Percentiles rank a stretch among this genome's conserved stretches.
These are phyloP conservation scores for Flaveria brownii DNA, from an alignment of 129 eudicot genomes.

Conservation along the genomic window DNA sequence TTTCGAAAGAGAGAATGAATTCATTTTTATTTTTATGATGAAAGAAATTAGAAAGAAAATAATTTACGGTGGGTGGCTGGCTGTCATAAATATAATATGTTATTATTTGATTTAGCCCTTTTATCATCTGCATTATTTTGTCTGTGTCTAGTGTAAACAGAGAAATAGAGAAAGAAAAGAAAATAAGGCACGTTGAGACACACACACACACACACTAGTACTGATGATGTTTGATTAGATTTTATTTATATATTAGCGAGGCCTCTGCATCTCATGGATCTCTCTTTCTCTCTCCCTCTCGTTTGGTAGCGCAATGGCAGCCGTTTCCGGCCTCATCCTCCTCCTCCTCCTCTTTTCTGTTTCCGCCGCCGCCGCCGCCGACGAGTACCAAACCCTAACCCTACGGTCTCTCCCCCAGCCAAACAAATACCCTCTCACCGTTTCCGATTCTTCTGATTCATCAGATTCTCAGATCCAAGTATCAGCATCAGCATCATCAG, in stretches of 20 bases:
- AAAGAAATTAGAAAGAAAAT: too few relatives aligned
- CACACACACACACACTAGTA: too few relatives aligned
- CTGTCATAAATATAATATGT: too few relatives aligned
- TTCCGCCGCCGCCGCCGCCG: conserved; percentile 35
- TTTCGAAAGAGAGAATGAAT: too few relatives aligned
- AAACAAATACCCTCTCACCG: background rate
- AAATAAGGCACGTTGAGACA: background rate
- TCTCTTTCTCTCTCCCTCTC: background rate
- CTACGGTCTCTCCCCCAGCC: conserved; percentile 38
- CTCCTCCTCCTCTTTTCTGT: conserved; percentile 14
- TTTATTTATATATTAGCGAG: conserved; percentile 26
- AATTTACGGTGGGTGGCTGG: too few relatives aligned
- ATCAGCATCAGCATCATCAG: background rate
- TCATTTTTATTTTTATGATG: too few relatives aligned
- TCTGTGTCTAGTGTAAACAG: too few relatives aligned
- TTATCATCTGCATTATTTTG: too few relatives aligned
- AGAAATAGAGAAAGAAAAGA: too few relatives aligned
- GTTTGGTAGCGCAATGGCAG: conserved; percentile 20
- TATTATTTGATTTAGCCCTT: too few relatives aligned
- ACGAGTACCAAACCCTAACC: conserved; percentile 42
- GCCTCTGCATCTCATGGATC: background rate
- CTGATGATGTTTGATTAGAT: background rate
- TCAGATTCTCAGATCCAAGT: conserved; percentile 17
- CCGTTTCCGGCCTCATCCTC: conserved; percentile 14
- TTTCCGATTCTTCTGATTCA: background rate